Conservation (phyloP, 2,329 filamentous ascomycete genomes). For the Aspergillus ruber region DNA sequence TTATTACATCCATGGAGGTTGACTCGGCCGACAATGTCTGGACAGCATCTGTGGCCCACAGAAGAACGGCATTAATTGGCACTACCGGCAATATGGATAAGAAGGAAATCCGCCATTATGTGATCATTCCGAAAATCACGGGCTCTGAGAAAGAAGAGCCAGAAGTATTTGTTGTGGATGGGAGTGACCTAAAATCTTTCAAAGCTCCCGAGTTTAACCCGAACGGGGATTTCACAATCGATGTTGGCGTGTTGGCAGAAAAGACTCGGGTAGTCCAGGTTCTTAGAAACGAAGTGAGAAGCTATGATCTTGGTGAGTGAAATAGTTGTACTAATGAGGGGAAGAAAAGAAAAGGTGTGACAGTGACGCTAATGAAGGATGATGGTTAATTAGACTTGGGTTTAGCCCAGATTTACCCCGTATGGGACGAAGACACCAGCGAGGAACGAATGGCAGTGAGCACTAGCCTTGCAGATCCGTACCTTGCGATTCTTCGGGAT, state of each 20-base stretch:
- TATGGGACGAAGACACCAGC: slow-evolving; percentile 84
- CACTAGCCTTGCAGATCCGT: slow-evolving; percentile 81
- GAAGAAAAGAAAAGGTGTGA: neutral
- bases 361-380: slow-evolving; percentile 6
- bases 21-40: slow-evolving; percentile 70
- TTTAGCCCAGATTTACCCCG: slow-evolving; percentile 82
- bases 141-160: slow-evolving; percentile 66
- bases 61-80: slow-evolving; percentile 42
- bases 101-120: slow-evolving; percentile 60
- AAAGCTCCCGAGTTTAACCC: slow-evolving; percentile 86
- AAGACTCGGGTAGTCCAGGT: slow-evolving; percentile 81
- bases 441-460: slow-evolving; percentile 67
- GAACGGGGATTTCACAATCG: slow-evolving; percentile 77
- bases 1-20: slow-evolving; percentile 64
- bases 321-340: neutral
- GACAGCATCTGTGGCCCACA: slow-evolving; percentile 58
- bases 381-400: slow-evolving; percentile 62
- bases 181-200: slow-evolving; percentile 65
- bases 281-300: slow-evolving; percentile 76
- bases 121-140: slow-evolving; percentile 69
- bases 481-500: slow-evolving; percentile 73
- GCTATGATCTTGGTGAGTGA: slow-evolving; percentile 76
- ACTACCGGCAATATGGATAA: slow-evolving; percentile 46
- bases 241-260: slow-evolving; percentile 75
- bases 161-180: slow-evolving; percentile 69